Evolutionary conservation across 139 green algal species (phyloP), one percentile per base, ranked within the genome.

Genomic region (Dunaliella primolecta): DNA sequence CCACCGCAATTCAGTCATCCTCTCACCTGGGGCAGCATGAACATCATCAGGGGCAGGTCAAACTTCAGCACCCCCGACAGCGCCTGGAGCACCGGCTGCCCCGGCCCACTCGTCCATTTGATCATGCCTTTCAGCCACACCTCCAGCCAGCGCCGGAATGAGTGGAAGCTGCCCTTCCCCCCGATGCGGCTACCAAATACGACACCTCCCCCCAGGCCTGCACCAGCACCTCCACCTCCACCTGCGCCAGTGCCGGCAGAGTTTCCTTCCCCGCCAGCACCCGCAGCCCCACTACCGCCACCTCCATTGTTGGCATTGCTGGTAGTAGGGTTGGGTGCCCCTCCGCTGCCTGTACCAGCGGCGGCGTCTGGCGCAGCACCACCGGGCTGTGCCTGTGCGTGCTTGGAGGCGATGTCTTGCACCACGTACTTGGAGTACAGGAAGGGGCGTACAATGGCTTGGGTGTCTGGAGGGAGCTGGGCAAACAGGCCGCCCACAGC

Each of bases 11-110:
- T n/a, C n/a, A n/a, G n/a, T n/a, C n/a, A n/a, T n/a, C n/a, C n/a
- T n/a, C n/a, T n/a, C n/a, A 87, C 85, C 86, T 98, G 94, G 0
- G 96, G 96, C 82, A 98, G 89, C 75, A 98, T 88, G 81, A 94
- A 97, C 36, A 93, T 91, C 82, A 93, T 94, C n/a, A 94, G 93
- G 37, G 92, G 88, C 29, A 94, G 87, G 92, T 99, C 96, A 37
- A 89, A 87, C 31, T 88, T 85, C 37, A 95, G 84, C 25, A 96
- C 90, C 0, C 89, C 87, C 1, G 84, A 88, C 74, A 93, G 91
- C 0, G 94, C 93, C 64, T 89, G 55, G 86, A 96, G 96, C 31
- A 95, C 82, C 2, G 79, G 77, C 36, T 85, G 82, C 24, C 85
- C 71, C 0, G 84, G 85, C 1, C 93, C 91, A 1, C 36, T 34